Conservation (phyloP, 768 basidiomycete species). For the Lyophyllum semitale region DNA sequence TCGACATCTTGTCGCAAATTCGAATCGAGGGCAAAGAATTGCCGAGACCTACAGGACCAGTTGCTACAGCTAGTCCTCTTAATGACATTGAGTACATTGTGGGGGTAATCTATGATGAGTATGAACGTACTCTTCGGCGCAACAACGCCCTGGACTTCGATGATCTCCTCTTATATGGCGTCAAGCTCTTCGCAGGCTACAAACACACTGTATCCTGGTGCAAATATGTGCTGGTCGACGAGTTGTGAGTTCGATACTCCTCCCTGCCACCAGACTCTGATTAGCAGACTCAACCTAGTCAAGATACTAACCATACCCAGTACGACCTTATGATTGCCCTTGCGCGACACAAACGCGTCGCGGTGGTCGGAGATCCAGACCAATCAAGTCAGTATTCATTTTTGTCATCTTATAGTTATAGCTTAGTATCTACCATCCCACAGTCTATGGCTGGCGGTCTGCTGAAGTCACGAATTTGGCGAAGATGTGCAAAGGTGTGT, state of each 20-base stretch:
- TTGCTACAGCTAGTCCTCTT: not conserved
- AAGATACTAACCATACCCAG: slow-evolving; percentile 83
- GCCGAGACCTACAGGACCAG: not conserved
- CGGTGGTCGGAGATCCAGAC: slow-evolving; percentile 89
- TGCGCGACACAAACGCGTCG: slow-evolving; percentile 58
- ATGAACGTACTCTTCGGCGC: slow-evolving; percentile 59
- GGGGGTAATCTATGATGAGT: slow-evolving; percentile 61
- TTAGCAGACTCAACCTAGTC: slow-evolving; percentile 32
- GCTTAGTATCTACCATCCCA: too few relatives aligned
- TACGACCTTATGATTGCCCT: slow-evolving; percentile 78
- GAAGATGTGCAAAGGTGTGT: slow-evolving; percentile 65
- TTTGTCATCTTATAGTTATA: too few relatives aligned
- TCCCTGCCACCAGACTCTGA: not conserved
- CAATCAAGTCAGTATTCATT: slow-evolving; percentile 65
- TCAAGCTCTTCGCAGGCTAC: slow-evolving; percentile 58
- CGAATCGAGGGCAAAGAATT: slow-evolving; percentile 12
- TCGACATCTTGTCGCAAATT: slow-evolving; percentile 28
- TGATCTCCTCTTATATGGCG: slow-evolving; percentile 75
- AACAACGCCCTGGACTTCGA: slow-evolving; percentile 87
- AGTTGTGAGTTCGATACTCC: slow-evolving; percentile 60
- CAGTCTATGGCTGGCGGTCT: slow-evolving; percentile 86
- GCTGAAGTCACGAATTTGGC: slow-evolving; percentile 75
- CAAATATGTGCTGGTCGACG: slow-evolving; percentile 74
- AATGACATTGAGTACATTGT: slow-evolving; percentile 41
- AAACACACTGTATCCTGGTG: slow-evolving; percentile 58